Base-by-base conservation (phyloP, 768 basidiomycete species). In the Termitomyces heimii region DNA sequence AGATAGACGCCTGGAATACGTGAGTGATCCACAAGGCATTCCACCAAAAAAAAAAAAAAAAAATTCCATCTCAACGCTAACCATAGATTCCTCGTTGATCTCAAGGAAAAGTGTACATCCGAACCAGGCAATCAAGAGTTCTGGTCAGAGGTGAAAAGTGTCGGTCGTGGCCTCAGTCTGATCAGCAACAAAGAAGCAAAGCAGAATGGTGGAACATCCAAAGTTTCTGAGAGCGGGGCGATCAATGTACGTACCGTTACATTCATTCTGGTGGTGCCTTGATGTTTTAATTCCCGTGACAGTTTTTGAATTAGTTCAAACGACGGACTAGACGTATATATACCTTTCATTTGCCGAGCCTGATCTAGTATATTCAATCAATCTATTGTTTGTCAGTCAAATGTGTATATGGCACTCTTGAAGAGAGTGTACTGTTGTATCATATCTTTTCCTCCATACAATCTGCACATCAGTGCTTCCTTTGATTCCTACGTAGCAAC, bases 1-100 rank as follows among this genome's bases (percentile, higher is more conserved):
- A 93, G 68, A 82, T 92, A 37, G 86, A 88, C 45, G 81, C 81
- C 32, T 94, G 91, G 91, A 93, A 94, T 70, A 71, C 66, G 86
- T 88, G 61, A 62, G 81, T 75, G 37, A 46, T 49, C 14, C 22
- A 20, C 53, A 40, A 29, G 40, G 50, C 56, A 16, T 37, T 4
- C 49, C 53, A 29, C n/a, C n/a, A n/a, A n/a, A n/a, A n/a, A n/a
- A n/a, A n/a, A n/a, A n/a, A n/a, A n/a, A n/a, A n/a, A n/a, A 52
- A 24, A 46, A 0, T 18, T 12, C 0, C 35, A 14, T 29, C 34
- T 53, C 46, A 32, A n/a, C 26, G 20, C 10, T 43, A 3, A 24
- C 46, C 55, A 18, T 47, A 92, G 90, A 16, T 90, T 91, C 66
- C 59, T 92, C 46, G 69, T 66, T 14, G 75, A 82, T 22, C 70